Evolutionary conservation across 2,329 filamentous ascomycete species (phyloP), one percentile per base, ranked within the genome.

Genomic region (Aspergillus fumigatiaffinis): DNA sequence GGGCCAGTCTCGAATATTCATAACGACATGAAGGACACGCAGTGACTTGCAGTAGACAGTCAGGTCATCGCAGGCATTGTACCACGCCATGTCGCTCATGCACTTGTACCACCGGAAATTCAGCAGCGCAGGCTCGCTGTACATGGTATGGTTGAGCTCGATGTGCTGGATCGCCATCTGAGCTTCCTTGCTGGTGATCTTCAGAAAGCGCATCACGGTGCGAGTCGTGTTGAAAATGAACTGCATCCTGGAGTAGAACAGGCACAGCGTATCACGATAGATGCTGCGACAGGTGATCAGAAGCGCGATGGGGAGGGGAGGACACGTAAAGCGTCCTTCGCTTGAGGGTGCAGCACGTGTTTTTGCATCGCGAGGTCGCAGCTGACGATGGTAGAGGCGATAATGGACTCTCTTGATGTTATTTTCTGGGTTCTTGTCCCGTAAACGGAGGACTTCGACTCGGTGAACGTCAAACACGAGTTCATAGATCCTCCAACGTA

Each of bases 401-500:
- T 85, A 84, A 70, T 89, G 52, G 26, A 23, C 90, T 32, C 81
- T 76, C 0, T 85, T 85, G 54, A 87, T 84, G 20, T 92, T 80
- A 66, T 92, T 88, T 51, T 90, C 73, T 1, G 87, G 81, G 20
- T 76, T 69, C 25, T 82, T 80, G 26, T 73, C 58, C 35, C 61
- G 71, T 20, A 80, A 77, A 51, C 60, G 63, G 20, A 60, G 2
- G 32, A 68, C 61, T 20, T 63, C 59, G 23, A 66, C 60, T 17
- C 64, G 60, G 42, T 57, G 57, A 10, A 52, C 54, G 4, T 78
- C 72, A 60, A 91, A 87, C 61, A 86, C 80, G 63, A 85, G 78
- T 42, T 79, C 80, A 69, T 91, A 92, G 12, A 92, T 82, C 64
- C 85, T 84, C 58, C 88, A 77, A 7, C 89, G 86, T 29, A 92